Percentiles rank a stretch among this genome's conserved stretches.
Evolutionary conservation across 148 eudicot species (phyloP).

Genomic region (Chenopodium berlandieri): DNA sequence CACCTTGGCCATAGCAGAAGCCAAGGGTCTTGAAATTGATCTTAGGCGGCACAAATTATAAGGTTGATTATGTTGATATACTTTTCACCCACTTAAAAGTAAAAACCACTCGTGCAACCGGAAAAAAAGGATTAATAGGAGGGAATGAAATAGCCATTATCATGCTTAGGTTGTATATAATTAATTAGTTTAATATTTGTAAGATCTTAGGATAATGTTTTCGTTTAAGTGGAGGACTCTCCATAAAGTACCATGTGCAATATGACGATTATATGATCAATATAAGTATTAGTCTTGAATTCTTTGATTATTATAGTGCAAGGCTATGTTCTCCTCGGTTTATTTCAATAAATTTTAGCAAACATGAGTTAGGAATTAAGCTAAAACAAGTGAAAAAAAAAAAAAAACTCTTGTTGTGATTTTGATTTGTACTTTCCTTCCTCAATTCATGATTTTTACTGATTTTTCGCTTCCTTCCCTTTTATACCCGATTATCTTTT

Average conservation of each 20-base stretch:
- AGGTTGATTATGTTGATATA: not conserved
- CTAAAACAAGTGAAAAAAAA: too few species aligned
- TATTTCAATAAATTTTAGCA: too few species aligned
- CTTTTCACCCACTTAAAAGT: slow-evolving; percentile 12
- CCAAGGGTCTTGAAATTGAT: slow-evolving; percentile 16
- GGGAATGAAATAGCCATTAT: slow-evolving; percentile 6
- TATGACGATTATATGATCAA: not conserved
- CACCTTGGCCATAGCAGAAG: slow-evolving; percentile 16
- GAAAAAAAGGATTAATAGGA: slow-evolving; percentile 2
- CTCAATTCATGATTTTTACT: too few species aligned
- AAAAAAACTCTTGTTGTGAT: too few species aligned
- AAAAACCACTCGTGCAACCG: slow-evolving; percentile 38
- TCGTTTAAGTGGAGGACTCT: slow-evolving; percentile 21
- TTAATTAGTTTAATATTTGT: slow-evolving; percentile 5
- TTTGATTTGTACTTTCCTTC: too few species aligned
- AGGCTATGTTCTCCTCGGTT: too few species aligned
- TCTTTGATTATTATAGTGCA: too few species aligned
- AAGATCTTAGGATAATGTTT: slow-evolving; percentile 38
- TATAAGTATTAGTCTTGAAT: not conserved
- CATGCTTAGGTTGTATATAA: not conserved
- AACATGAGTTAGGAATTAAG: too few species aligned
- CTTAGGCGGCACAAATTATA: not conserved
- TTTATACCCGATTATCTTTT: too few species aligned
- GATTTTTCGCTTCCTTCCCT: too few species aligned
- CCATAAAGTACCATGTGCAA: slow-evolving; percentile 9